Evolutionary conservation across 2,329 filamentous ascomycete genomes (phyloP).

Genomic region (Penicillium decumbens): DNA sequence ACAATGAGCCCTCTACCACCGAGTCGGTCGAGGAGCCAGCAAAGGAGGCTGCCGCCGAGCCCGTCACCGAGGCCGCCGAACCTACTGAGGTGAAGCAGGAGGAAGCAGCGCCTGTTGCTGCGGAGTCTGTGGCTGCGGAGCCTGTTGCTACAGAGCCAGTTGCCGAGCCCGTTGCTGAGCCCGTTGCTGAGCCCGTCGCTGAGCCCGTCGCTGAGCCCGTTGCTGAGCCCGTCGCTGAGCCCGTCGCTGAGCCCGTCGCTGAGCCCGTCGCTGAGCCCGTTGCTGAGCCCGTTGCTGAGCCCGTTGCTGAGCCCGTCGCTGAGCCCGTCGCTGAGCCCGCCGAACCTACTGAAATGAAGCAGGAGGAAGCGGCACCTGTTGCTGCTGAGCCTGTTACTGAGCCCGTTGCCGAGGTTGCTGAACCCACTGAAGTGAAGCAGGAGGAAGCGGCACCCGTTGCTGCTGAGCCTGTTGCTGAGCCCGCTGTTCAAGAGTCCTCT

Average conservation of each 20-base stretch:
- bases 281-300: background rate
- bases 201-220: background rate
- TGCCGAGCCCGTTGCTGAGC: background rate
- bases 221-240: background rate
- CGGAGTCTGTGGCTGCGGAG: background rate
- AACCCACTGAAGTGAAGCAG: too few relatives aligned
- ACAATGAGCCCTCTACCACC: conserved; percentile 1
- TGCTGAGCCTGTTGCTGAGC: conserved; percentile 2
- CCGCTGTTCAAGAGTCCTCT: conserved; percentile 4
- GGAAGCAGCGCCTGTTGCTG: too few relatives aligned
- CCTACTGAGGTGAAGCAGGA: background rate
- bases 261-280: background rate
- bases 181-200: background rate
- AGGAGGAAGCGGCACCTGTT: too few relatives aligned
- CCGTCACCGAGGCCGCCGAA: background rate
- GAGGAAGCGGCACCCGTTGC: too few relatives aligned
- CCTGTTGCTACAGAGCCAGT: background rate
- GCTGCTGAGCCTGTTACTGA: background rate
- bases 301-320: background rate
- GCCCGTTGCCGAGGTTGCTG: background rate
- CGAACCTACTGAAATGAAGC: too few relatives aligned
- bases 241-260: background rate
- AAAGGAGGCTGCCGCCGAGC: background rate
- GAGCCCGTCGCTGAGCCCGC: background rate
- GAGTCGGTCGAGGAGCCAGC: conserved; percentile 2